Evolutionary conservation across 163 green algal species (phyloP).

Genomic region (Scenedesmus sp.): DNA sequence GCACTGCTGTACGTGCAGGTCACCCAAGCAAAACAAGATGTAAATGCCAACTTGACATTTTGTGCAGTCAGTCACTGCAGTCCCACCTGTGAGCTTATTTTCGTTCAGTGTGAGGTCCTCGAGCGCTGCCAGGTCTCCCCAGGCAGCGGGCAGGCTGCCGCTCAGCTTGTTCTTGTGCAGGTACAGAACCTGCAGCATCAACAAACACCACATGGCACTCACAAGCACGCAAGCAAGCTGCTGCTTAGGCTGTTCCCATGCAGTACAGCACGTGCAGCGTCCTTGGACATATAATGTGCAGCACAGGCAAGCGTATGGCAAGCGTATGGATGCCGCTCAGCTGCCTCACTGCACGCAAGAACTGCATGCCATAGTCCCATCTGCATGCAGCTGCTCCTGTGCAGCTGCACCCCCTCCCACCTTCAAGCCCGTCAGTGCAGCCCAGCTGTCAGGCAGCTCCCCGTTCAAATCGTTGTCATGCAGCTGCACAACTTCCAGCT

Average conservation of each 20-base stretch:
- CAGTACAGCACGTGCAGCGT: background rate
- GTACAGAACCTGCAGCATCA: background rate
- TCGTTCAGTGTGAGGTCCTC: background rate
- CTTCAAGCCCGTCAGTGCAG: background rate
- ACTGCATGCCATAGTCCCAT: background rate
- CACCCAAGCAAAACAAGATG: no score
- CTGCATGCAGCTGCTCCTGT: background rate
- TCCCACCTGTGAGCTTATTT: background rate
- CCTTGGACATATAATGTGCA: background rate
- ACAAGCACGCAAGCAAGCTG: background rate
- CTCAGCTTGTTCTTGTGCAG: constrained; percentile 7
- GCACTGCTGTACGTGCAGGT: no score
- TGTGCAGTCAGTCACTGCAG: no score
- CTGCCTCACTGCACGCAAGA: background rate
- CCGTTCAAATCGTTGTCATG: background rate
- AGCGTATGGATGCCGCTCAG: no score
- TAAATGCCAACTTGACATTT: no score
- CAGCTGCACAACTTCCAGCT: background rate
- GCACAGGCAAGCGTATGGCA: no score
- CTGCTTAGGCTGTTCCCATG: background rate
- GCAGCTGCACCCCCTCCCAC: background rate
- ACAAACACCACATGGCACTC: no score
- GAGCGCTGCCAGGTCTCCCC: background rate
- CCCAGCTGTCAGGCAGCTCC: background rate
- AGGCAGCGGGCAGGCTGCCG: background rate